phyloP scores from a whole-genome alignment of 768 basidiomycete species.

The Leccinum boreale region DNA sequence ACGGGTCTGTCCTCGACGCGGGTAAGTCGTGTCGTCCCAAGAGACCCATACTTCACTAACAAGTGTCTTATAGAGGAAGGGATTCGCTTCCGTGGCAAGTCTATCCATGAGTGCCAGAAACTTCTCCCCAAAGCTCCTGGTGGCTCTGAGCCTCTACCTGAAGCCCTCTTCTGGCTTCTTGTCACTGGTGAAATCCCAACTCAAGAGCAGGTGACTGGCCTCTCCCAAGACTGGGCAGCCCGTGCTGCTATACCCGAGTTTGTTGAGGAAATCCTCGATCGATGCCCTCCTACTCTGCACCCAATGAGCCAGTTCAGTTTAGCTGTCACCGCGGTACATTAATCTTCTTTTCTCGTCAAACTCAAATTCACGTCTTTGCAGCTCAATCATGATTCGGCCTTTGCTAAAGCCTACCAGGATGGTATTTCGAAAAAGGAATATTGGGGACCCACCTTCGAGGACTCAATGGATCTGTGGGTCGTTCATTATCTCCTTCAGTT shows the following conservation, averaged over 20 bases:
- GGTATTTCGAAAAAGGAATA: constrained; percentile 95
- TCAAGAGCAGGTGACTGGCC: constrained; percentile 77
- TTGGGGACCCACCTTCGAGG: constrained; percentile 93
- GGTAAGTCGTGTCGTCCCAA: constrained; percentile 41
- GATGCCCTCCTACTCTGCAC: constrained; percentile 90
- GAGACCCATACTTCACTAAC: not conserved
- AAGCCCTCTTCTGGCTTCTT: constrained; percentile 93
- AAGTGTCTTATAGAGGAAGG: constrained; percentile 68
- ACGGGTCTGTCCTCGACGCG: constrained; percentile 94
- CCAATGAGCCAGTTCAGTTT: constrained; percentile 99
- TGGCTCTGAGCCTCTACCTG: constrained; percentile 88
- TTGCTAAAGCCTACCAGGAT: constrained; percentile 91
- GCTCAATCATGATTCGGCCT: constrained; percentile 94
- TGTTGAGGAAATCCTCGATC: constrained; percentile 94
- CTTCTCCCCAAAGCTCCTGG: constrained; percentile 86
- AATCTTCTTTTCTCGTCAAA: not conserved
- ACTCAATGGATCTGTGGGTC: constrained; percentile 78
- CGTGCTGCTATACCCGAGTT: constrained; percentile 88
- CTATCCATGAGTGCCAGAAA: constrained; percentile 85
- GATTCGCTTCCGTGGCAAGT: constrained; percentile 96
- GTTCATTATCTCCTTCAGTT: not conserved
- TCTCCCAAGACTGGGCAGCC: constrained; percentile 94
- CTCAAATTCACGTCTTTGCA: constrained; percentile 25
- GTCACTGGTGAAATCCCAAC: constrained; percentile 95
- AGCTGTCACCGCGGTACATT: constrained; percentile 85